phyloP scores from a whole-genome alignment of 1,284 basidiomycete species.

The Leccinum subrobustum region DNA sequence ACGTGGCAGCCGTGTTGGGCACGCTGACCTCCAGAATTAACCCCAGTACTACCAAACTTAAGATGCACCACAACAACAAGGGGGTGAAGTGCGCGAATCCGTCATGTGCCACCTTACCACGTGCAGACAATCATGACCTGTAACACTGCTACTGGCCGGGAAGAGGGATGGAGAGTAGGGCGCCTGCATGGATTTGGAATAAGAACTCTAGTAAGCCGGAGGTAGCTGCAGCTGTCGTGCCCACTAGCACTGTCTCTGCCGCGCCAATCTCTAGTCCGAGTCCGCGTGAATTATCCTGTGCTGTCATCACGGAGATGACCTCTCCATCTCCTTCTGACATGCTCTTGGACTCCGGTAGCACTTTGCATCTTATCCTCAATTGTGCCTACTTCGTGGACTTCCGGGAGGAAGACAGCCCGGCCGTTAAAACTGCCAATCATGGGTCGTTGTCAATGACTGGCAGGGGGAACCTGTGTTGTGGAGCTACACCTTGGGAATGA shows the following conservation, averaged over 20 bases:
- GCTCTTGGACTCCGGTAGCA: not conserved
- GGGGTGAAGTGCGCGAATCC: not conserved
- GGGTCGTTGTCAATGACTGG: not conserved
- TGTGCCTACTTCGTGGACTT: not conserved
- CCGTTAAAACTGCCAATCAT: not conserved
- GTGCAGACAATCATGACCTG: not conserved
- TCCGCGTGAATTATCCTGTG: not conserved
- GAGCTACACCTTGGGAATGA: not conserved
- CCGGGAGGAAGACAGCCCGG: not conserved
- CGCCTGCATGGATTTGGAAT: not conserved
- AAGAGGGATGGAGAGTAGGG: not conserved
- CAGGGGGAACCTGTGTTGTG: not conserved
- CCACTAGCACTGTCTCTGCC: too few species aligned
- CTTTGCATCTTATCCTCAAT: not conserved
- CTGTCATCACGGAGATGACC: not conserved
- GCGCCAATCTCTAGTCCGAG: too few species aligned
- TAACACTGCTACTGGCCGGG: not conserved
- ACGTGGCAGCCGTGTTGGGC: not conserved
- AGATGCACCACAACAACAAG: not conserved
- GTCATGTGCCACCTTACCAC: too few species aligned
- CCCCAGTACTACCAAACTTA: not conserved
- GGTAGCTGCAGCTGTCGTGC: too few species aligned
- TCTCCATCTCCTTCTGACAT: not conserved
- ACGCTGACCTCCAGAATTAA: not conserved
- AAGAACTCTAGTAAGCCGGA: not conserved